These are phyloP conservation scores for Thermomucor indicae-seudaticae DNA, from an alignment of 371 early-diverging fungal genomes.

Conservation along the genomic window DNA sequence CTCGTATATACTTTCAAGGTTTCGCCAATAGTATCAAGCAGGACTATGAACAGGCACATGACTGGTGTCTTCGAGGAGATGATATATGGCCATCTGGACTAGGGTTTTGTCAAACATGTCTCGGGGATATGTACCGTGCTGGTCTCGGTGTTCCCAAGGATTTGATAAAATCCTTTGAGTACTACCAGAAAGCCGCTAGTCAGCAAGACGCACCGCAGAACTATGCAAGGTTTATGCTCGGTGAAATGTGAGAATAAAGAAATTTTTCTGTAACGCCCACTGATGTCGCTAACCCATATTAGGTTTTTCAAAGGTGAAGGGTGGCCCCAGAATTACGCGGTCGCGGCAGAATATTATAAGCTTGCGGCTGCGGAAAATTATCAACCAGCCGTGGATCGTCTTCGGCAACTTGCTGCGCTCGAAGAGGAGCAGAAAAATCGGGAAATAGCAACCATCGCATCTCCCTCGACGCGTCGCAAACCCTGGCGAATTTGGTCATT, in stretches of 20 bases:
- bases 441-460: not conserved
- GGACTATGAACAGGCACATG: constrained; percentile 35
- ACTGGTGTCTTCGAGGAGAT: constrained; percentile 42
- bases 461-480: constrained; percentile 4
- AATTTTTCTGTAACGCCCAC: too few species aligned
- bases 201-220: constrained; percentile 46
- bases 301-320: constrained; percentile 44
- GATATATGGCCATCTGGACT: constrained; percentile 51
- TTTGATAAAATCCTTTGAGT: constrained; percentile 33
- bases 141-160: constrained; percentile 43
- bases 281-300: too few species aligned
- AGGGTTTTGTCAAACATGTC: constrained; percentile 42
- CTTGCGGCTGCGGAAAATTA: constrained; percentile 40
- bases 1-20: constrained; percentile 36
- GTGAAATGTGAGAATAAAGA: constrained; percentile 34
- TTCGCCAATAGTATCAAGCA: constrained; percentile 20
- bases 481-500: constrained; percentile 17
- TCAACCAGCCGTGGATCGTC: constrained; percentile 24
- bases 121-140: constrained; percentile 42
- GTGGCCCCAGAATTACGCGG: constrained; percentile 33
- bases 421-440: constrained; percentile 8
- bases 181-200: constrained; percentile 47
- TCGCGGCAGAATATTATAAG: constrained; percentile 42
- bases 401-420: constrained; percentile 10
- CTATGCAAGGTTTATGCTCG: constrained; percentile 44